These are phyloP conservation scores for Aspergillus coremiiformis DNA, from an alignment of 495 filamentous ascomycete species.

Conservation along the genomic window DNA sequence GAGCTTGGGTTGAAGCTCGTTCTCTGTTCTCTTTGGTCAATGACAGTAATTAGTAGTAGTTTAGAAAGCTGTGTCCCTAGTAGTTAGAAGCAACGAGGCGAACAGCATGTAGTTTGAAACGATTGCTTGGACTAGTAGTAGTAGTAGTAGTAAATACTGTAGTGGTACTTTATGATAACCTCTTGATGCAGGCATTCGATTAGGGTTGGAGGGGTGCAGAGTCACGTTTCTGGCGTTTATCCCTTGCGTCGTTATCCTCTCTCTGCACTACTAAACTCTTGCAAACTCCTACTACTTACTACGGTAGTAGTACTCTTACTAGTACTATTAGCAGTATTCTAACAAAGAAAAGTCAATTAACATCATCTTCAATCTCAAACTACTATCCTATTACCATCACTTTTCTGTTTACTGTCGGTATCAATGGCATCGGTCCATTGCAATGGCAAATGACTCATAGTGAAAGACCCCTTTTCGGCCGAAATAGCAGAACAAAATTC, in stretches of 20 bases:
- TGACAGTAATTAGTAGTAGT: neutral
- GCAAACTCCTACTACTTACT: too few species aligned
- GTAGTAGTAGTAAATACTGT: too few species aligned
- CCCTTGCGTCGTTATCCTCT: neutral
- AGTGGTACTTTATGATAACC: neutral
- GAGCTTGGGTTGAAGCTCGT: slow-evolving; percentile 5
- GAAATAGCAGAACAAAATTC: neutral
- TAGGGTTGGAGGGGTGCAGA: neutral
- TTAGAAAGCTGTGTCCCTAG: slow-evolving; percentile 2
- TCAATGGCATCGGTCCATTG: neutral
- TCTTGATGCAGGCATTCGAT: neutral
- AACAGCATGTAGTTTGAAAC: neutral
- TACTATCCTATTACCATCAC: too few species aligned
- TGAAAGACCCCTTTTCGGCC: neutral
- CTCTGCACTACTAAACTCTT: too few species aligned
- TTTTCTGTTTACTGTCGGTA: neutral
- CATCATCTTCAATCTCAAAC: neutral
- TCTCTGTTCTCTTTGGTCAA: neutral
- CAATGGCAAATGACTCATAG: neutral
- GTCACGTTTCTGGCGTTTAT: neutral
- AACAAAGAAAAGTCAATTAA: neutral
- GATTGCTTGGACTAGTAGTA: neutral
- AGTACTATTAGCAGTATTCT: too few species aligned
- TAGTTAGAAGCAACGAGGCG: neutral
- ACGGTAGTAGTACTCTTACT: too few species aligned